Conservation (phyloP, 441 rosid species). For the Isatis lusitanica region DNA sequence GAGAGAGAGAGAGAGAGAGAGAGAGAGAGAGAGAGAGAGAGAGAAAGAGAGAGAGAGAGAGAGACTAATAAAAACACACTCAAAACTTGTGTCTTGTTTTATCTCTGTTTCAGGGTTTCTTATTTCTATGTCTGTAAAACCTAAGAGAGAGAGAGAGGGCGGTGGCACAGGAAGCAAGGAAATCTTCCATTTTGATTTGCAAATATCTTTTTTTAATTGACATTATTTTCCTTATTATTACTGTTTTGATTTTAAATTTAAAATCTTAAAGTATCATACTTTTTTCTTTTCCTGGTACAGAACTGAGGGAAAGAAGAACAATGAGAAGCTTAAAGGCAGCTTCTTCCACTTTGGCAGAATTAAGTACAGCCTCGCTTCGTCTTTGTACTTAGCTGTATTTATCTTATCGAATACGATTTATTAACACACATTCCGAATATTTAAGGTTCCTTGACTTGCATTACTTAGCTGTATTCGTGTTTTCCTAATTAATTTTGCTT, state of each 20-base stretch:
- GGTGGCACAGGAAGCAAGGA: slow-evolving; percentile 38
- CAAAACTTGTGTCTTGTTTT: slow-evolving; percentile 36
- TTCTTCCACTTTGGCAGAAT: slow-evolving; percentile 24
- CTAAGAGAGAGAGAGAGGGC: slow-evolving; percentile 29
- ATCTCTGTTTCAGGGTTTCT: slow-evolving; percentile 37
- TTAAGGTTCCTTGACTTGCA: slow-evolving; percentile 21
- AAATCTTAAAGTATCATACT: not conserved
- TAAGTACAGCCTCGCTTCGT: slow-evolving; percentile 30
- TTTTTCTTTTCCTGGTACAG: slow-evolving; percentile 8
- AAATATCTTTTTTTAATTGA: slow-evolving; percentile 26
- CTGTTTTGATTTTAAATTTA: not conserved
- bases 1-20: slow-evolving; percentile 44
- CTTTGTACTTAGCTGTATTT: slow-evolving; percentile 36
- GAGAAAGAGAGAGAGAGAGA: slow-evolving; percentile 47
- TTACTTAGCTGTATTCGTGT: slow-evolving; percentile 25
- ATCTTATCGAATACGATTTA: slow-evolving; percentile 27
- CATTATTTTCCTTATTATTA: not conserved
- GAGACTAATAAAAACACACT: slow-evolving; percentile 37
- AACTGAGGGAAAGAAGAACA: slow-evolving; percentile 24
- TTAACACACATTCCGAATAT: slow-evolving; percentile 20
- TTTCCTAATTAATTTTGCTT: not conserved
- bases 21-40: slow-evolving; percentile 47
- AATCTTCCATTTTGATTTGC: slow-evolving; percentile 31
- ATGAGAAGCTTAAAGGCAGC: slow-evolving; percentile 26
- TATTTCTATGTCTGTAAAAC: slow-evolving; percentile 28